Conservation (phyloP, 1,284 basidiomycete genomes). For the Polyporus tsugae region DNA sequence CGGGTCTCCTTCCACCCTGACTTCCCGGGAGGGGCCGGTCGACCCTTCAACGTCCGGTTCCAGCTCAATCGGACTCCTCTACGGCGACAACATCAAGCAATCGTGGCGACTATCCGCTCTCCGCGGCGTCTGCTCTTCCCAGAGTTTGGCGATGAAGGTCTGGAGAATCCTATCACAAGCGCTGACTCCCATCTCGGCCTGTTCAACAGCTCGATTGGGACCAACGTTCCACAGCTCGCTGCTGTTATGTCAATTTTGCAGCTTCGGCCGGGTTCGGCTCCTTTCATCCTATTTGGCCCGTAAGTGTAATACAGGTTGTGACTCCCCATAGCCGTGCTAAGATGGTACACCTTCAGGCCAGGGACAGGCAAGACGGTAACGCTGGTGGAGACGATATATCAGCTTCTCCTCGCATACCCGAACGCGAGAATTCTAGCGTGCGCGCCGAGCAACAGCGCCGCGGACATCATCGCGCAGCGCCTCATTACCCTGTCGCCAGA, state of each 20-base stretch:
- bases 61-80: conserved; percentile 62
- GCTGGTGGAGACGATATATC: conserved; percentile 70
- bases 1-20: conserved; percentile 59
- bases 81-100: conserved; percentile 64
- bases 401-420: conserved; percentile 55
- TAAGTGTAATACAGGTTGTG: conserved; percentile 46
- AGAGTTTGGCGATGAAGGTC: conserved; percentile 38
- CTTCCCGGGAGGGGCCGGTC: conserved; percentile 46
- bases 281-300: conserved; percentile 75
- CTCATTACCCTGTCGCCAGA: conserved; percentile 49
- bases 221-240: conserved; percentile 59
- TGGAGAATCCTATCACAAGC: conserved; percentile 23
- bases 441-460: conserved; percentile 70
- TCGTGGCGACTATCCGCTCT: conserved; percentile 49
- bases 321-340: background rate
- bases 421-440: conserved; percentile 64
- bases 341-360: conserved; percentile 47
- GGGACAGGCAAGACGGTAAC: conserved; percentile 79
- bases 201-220: conserved; percentile 54
- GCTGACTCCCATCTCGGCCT: conserved; percentile 30
- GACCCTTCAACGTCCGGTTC: conserved; percentile 60
- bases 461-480: conserved; percentile 65
- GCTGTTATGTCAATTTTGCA: conserved; percentile 61
- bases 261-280: conserved; percentile 54
- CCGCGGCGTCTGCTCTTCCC: conserved; percentile 55